Evolutionary conservation across 148 eudicot species (phyloP).

Genomic region (Rhododendron simsii): DNA sequence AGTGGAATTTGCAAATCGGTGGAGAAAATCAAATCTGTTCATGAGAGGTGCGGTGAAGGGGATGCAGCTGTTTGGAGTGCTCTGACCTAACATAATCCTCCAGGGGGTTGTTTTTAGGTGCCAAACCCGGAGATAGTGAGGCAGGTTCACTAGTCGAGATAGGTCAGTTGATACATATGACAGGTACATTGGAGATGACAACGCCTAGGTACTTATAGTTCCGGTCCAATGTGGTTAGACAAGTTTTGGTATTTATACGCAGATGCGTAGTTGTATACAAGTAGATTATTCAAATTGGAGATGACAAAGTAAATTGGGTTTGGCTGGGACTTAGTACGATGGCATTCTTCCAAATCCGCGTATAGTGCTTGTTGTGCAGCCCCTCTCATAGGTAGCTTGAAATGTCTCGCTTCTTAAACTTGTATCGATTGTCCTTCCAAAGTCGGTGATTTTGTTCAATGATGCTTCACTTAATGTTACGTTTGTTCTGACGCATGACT

Average conservation of each 20-base stretch:
- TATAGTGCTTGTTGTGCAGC: neutral
- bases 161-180: neutral
- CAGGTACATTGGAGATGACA: neutral
- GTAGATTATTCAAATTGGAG: neutral
- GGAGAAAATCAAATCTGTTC: constrained; percentile 60
- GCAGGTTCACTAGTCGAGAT: neutral
- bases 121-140: neutral
- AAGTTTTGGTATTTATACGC: neutral
- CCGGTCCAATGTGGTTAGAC: neutral
- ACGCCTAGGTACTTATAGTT: neutral
- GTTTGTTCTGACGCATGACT: neutral
- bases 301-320: neutral
- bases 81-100: constrained; percentile 22
- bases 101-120: neutral
- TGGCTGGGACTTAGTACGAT: neutral
- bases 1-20: constrained; percentile 84
- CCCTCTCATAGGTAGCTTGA: neutral
- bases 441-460: neutral
- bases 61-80: constrained; percentile 62
- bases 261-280: neutral
- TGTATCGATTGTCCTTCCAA: neutral
- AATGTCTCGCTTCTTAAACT: neutral
- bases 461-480: neutral
- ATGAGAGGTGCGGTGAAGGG: constrained; percentile 66
- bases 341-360: neutral